These are phyloP conservation scores for Debaryomycetaceae sp. DNA, from an alignment of 1,139 yeast species.

Conservation along the genomic window DNA sequence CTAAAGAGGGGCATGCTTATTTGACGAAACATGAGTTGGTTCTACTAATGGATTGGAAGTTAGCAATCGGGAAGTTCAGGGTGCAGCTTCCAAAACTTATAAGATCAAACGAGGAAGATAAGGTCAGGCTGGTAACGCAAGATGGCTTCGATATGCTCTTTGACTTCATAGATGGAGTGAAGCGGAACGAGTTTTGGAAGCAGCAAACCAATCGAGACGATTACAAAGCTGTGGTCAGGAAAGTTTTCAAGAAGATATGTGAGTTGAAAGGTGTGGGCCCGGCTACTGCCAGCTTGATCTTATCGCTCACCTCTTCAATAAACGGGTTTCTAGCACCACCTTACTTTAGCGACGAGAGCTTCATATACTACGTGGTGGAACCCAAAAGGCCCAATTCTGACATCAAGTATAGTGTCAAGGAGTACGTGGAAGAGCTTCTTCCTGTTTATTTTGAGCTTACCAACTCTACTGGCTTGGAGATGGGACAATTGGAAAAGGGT, in stretches of 20 bases:
- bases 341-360: slow-evolving; percentile 49
- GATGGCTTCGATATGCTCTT: slow-evolving; percentile 25
- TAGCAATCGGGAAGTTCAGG: slow-evolving; percentile 46
- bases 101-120: slow-evolving; percentile 25
- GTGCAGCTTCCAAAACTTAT: slow-evolving; percentile 44
- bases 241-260: slow-evolving; percentile 27
- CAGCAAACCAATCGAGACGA: slow-evolving; percentile 3
- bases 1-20: slow-evolving; percentile 19
- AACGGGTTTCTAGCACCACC: slow-evolving; percentile 33
- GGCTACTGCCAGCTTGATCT: slow-evolving; percentile 45
- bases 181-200: slow-evolving; percentile 9
- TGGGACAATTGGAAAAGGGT: slow-evolving; percentile 29
- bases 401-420: slow-evolving; percentile 41
- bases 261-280: slow-evolving; percentile 48
- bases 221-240: slow-evolving; percentile 18
- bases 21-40: slow-evolving; percentile 35
- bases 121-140: slow-evolving; percentile 25
- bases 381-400: slow-evolving; percentile 25
- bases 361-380: slow-evolving; percentile 32
- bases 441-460: slow-evolving; percentile 19
- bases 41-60: slow-evolving; percentile 47
- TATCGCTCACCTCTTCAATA: slow-evolving; percentile 28
- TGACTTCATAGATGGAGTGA: slow-evolving; percentile 11
- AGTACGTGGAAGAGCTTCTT: slow-evolving; percentile 34
- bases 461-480: slow-evolving; percentile 6